Evolutionary conservation across 352 stramenopile species (phyloP), one percentile per base, ranked within the genome.

Genomic region (Pilasporangium apinafurcum): DNA sequence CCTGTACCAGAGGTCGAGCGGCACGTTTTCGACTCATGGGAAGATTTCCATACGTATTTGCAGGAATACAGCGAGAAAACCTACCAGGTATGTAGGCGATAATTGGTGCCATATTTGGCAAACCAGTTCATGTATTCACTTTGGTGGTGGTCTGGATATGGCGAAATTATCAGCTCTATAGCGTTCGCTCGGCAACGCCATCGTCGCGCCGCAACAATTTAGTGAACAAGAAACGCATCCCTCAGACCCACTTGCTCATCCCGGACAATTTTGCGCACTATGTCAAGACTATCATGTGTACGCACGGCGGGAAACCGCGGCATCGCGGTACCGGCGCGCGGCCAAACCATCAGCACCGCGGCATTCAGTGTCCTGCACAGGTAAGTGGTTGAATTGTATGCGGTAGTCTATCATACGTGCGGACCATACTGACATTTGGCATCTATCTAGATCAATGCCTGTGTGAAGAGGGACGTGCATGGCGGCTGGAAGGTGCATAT

Each of bases 271-370:
- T 70, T 26, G 40, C 31, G 8, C 51, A 65, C 46, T 72, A 72
- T 48, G 49, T 62, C 8, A 62, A 63, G 35, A 65, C 53, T 5
- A 56, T 68, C 48, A 56, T 33, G 32, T 72, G 57, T 41, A 68
- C 57, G 9, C 62, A 72, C 47, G 49, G 53, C 6, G 51, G 51
- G 28, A 66, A 63, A 33, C 57, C 45, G 6, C 62, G 62, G 0
- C 45, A 50, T 17, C 51, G 57, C 12, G 51, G 46, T 40, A 65
- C 33, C 1, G 57, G 57, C 13, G 29, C 48, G 31, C 53, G 49
- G 1, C 46, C 42, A 10, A 59, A 56, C 29, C 57, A 56, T 35
- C 53, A 65, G 10, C 47, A 65, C 31, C 62, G 62, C 33, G 37
- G 49, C 13, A 68, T 62, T 20, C 53, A 60, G 16, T 72, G 62